Conservation (phyloP, 2,329 filamentous ascomycete genomes). For the Scedosporium apiospermum region DNA sequence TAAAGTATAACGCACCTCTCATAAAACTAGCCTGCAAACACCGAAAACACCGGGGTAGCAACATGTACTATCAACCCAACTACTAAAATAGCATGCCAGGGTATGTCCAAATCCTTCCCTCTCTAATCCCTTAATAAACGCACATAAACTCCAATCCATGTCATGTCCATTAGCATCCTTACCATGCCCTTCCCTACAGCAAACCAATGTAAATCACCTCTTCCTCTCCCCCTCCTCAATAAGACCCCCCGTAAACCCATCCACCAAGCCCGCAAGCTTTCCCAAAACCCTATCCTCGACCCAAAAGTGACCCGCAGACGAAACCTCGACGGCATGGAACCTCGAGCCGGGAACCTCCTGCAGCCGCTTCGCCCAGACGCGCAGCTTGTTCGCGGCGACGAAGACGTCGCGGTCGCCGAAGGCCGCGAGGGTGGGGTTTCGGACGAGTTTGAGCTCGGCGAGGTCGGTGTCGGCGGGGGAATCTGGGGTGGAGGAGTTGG, state of each 20-base stretch:
- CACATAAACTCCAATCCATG: too few species aligned
- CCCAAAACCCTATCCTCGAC: conserved; percentile 38
- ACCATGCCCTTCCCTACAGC: neutral
- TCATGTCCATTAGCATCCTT: too few species aligned
- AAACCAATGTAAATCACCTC: neutral
- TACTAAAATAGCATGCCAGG: too few species aligned
- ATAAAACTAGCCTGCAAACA: too few species aligned
- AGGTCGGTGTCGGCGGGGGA: neutral
- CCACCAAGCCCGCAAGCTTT: conserved; percentile 21
- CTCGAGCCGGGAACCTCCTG: conserved; percentile 27
- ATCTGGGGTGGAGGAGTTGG: conserved; percentile 15
- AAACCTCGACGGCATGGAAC: conserved; percentile 39
- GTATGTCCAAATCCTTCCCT: too few species aligned
- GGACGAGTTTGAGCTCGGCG: conserved; percentile 46
- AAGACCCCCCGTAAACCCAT: conserved; percentile 16
- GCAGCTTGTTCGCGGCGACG: conserved; percentile 53
- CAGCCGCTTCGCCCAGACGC: conserved; percentile 54
- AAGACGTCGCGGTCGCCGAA: conserved; percentile 73
- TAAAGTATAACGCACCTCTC: too few species aligned
- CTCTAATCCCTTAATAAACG: too few species aligned
- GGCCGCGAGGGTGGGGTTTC: conserved; percentile 55
- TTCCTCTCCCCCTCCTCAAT: conserved; percentile 4
- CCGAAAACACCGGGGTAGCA: too few species aligned
- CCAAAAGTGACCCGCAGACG: conserved; percentile 55
- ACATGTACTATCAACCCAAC: too few species aligned